These are phyloP conservation scores for Parietichytrium sp. DNA, from an alignment of 108 stramenopile species.

Conservation along the genomic window DNA sequence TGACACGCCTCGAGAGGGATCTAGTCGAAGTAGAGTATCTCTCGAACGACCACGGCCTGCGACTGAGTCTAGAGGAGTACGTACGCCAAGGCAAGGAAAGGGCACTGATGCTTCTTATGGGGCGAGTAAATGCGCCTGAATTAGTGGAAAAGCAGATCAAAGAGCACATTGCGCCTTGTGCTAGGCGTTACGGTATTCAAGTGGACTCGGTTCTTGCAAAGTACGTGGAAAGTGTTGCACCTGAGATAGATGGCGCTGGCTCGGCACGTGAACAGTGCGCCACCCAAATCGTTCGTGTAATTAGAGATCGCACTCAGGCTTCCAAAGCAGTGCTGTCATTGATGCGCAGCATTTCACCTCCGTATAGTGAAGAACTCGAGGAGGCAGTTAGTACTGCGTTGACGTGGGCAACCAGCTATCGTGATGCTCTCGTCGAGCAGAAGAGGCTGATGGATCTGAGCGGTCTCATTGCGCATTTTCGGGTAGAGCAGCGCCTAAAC, in stretches of 20 bases:
- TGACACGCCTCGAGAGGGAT: neutral
- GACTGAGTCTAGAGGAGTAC: neutral
- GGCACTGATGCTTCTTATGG: slow-evolving; percentile 14
- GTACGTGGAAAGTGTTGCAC: neutral
- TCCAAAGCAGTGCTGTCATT: neutral
- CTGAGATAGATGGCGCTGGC: neutral
- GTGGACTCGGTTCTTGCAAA: neutral
- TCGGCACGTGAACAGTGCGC: slow-evolving; percentile 12
- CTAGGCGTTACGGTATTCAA: neutral
- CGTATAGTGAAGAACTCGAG: slow-evolving; percentile 15
- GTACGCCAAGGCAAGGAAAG: neutral
- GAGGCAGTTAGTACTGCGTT: neutral
- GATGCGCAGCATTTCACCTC: slow-evolving; percentile 12
- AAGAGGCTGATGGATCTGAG: neutral
- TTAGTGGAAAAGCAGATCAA: neutral
- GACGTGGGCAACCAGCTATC: slow-evolving; percentile 19
- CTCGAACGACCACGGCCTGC: neutral
- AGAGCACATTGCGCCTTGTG: neutral
- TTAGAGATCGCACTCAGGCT: neutral
- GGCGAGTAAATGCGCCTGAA: slow-evolving; percentile 13
- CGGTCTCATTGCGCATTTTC: neutral
- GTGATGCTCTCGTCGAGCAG: neutral
- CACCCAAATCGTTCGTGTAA: neutral
- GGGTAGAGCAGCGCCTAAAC: neutral
- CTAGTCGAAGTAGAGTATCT: neutral